Evolutionary conservation across 2,329 filamentous ascomycete genomes (phyloP).

Genomic region (Phialophora macrospora): DNA sequence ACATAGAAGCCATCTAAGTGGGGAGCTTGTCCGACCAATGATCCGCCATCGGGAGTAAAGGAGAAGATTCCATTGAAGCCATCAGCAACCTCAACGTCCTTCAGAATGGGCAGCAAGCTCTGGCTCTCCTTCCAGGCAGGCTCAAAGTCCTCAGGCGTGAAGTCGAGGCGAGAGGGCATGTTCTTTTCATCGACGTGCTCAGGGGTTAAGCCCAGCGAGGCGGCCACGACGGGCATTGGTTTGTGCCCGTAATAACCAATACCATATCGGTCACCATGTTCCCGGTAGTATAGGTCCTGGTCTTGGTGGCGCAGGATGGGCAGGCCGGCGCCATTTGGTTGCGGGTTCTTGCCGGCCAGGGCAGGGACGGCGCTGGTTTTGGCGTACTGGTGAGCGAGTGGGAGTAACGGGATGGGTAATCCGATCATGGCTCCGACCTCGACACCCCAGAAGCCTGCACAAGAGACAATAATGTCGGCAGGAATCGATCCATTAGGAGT

Average conservation of each 20-base stretch:
- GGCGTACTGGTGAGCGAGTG: slow-evolving; percentile 67
- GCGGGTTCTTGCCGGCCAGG: slow-evolving; percentile 50
- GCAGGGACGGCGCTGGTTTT: slow-evolving; percentile 62
- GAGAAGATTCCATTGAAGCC: slow-evolving; percentile 71
- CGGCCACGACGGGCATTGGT: slow-evolving; percentile 64
- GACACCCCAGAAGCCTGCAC: slow-evolving; percentile 70
- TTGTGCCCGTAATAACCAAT: slow-evolving; percentile 69
- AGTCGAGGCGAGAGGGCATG: slow-evolving; percentile 67
- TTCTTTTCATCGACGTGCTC: slow-evolving; percentile 61
- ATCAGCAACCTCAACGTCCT: slow-evolving; percentile 58
- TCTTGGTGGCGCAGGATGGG: slow-evolving; percentile 69
- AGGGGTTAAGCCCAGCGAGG: slow-evolving; percentile 59
- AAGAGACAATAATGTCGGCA: slow-evolving; percentile 66
- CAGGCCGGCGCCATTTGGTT: slow-evolving; percentile 57
- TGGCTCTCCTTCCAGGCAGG: slow-evolving; percentile 64
- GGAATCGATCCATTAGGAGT: slow-evolving; percentile 57
- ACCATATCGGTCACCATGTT: slow-evolving; percentile 66
- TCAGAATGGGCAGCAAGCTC: slow-evolving; percentile 60
- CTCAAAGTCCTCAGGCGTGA: slow-evolving; percentile 64
- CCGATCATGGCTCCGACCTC: slow-evolving; percentile 67
- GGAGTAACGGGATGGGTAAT: slow-evolving; percentile 62
- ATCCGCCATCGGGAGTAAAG: slow-evolving; percentile 68
- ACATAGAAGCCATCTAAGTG: slow-evolving; percentile 66
- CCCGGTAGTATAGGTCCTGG: slow-evolving; percentile 67
- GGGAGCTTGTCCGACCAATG: slow-evolving; percentile 63